Evolutionary conservation across 768 basidiomycete species (phyloP).

Genomic region (Boletellus ananiceps): DNA sequence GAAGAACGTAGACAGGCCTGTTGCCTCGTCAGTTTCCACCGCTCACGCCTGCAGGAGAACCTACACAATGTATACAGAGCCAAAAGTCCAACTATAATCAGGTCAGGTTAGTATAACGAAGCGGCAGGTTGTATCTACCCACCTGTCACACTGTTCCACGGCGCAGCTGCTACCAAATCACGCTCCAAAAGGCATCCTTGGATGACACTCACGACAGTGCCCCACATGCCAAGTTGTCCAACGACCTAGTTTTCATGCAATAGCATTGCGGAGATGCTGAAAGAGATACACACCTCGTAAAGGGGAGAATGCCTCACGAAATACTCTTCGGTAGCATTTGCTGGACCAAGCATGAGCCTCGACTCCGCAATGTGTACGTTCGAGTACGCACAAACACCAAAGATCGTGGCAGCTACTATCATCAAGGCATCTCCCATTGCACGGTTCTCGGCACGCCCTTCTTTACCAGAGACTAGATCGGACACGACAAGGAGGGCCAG

Average conservation of each 20-base stretch:
- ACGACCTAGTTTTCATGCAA: slow-evolving; percentile 47
- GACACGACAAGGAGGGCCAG: slow-evolving; percentile 76
- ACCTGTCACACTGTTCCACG: slow-evolving; percentile 72
- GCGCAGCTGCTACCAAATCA: slow-evolving; percentile 50
- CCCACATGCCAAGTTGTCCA: slow-evolving; percentile 84
- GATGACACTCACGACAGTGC: slow-evolving; percentile 66
- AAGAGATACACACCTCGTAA: slow-evolving; percentile 51
- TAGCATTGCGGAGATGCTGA: not conserved
- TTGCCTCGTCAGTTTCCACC: not conserved
- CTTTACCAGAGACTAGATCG: slow-evolving; percentile 71
- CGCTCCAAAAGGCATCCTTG: slow-evolving; percentile 75
- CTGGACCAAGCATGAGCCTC: slow-evolving; percentile 34
- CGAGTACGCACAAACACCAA: slow-evolving; percentile 67
- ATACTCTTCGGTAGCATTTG: slow-evolving; percentile 86
- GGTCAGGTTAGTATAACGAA: slow-evolving; percentile 34
- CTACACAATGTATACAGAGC: slow-evolving; percentile 40
- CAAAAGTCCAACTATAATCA: slow-evolving; percentile 42
- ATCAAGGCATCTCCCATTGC: slow-evolving; percentile 81
- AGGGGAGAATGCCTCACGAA: slow-evolving; percentile 76
- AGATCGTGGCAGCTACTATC: slow-evolving; percentile 79
- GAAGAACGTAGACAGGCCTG: slow-evolving; percentile 77
- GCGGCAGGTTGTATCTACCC: slow-evolving; percentile 16
- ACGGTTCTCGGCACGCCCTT: slow-evolving; percentile 57
- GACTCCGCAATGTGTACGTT: not conserved
- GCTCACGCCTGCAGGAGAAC: not conserved